These are phyloP conservation scores for Monosporascus sp. DNA, from an alignment of 2,329 filamentous ascomycete species.

Conservation along the genomic window DNA sequence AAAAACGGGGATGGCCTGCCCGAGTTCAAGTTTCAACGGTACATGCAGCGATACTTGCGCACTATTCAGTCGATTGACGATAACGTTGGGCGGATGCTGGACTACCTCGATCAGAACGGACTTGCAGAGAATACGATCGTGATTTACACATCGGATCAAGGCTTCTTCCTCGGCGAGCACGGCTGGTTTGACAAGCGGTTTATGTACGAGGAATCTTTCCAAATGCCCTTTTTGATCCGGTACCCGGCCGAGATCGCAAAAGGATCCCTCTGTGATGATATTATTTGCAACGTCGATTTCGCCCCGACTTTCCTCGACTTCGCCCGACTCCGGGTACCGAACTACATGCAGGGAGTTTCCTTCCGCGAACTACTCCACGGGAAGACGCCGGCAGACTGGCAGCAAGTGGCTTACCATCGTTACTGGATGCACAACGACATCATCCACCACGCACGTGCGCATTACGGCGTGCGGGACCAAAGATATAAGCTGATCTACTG, in stretches of 20 bases:
- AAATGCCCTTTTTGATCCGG: conserved; percentile 49
- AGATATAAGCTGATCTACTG: conserved; percentile 52
- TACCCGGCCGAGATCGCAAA: conserved; percentile 37
- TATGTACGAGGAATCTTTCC: conserved; percentile 53
- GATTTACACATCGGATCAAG: conserved; percentile 50
- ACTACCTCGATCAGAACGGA: conserved; percentile 37
- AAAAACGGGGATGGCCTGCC: conserved; percentile 34
- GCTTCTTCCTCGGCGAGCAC: conserved; percentile 52
- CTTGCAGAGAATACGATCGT: conserved; percentile 43
- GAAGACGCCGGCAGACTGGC: conserved; percentile 37
- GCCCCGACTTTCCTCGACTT: conserved; percentile 45
- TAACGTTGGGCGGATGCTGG: conserved; percentile 43
- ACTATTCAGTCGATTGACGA: conserved; percentile 49
- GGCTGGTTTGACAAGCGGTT: conserved; percentile 56
- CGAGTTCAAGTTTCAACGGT: conserved; percentile 52
- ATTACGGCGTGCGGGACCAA: conserved; percentile 47
- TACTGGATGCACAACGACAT: conserved; percentile 53
- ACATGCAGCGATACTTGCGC: conserved; percentile 51
- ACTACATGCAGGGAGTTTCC: conserved; percentile 47
- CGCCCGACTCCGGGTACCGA: conserved; percentile 34
- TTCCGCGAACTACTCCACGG: conserved; percentile 35
- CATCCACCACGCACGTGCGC: conserved; percentile 44
- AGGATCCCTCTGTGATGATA: conserved; percentile 38
- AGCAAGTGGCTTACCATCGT: conserved; percentile 48
- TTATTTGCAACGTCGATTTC: conserved; percentile 51